These are phyloP conservation scores for Paraphoma chrysanthemicola DNA, from an alignment of 2,329 filamentous ascomycete species.

Conservation along the genomic window DNA sequence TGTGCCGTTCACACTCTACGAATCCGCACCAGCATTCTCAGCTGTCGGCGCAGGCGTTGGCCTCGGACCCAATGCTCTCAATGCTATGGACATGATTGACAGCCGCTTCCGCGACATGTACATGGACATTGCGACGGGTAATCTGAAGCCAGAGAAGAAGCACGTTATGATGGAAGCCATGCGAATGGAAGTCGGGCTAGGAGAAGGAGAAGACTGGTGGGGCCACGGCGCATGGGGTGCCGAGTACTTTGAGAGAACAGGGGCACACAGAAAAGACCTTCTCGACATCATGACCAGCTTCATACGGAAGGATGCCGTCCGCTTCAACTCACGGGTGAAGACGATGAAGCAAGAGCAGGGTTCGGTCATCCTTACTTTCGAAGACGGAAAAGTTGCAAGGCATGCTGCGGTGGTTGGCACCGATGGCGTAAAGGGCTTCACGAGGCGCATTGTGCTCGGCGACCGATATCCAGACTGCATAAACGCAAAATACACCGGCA, in stretches of 20 bases:
- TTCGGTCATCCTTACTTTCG: conserved; percentile 46
- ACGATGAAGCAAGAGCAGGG: conserved; percentile 44
- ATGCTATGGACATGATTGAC: conserved; percentile 54
- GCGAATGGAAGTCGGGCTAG: conserved; percentile 50
- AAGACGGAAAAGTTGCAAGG: conserved; percentile 45
- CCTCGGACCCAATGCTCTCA: conserved; percentile 52
- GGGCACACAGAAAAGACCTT: conserved; percentile 52
- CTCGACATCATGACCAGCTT: conserved; percentile 58
- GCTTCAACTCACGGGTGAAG: conserved; percentile 35
- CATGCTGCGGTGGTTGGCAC: conserved; percentile 54
- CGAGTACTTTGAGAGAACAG: conserved; percentile 48
- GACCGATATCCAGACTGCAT: conserved; percentile 22
- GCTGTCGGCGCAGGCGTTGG: conserved; percentile 39
- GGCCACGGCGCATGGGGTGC: conserved; percentile 46
- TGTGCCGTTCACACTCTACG: conserved; percentile 36
- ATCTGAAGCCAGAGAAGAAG: conserved; percentile 46
- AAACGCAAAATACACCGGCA: conserved; percentile 30
- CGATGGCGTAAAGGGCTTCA: conserved; percentile 55
- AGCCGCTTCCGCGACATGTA: conserved; percentile 47
- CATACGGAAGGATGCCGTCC: conserved; percentile 35
- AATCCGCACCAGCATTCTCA: conserved; percentile 28
- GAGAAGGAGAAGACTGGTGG: conserved; percentile 46
- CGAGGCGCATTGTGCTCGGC: conserved; percentile 25
- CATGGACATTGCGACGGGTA: conserved; percentile 49
- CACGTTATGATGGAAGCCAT: conserved; percentile 53